Base-by-base conservation (phyloP, 2,329 filamentous ascomycete genomes). In the Helotiales sp. region DNA sequence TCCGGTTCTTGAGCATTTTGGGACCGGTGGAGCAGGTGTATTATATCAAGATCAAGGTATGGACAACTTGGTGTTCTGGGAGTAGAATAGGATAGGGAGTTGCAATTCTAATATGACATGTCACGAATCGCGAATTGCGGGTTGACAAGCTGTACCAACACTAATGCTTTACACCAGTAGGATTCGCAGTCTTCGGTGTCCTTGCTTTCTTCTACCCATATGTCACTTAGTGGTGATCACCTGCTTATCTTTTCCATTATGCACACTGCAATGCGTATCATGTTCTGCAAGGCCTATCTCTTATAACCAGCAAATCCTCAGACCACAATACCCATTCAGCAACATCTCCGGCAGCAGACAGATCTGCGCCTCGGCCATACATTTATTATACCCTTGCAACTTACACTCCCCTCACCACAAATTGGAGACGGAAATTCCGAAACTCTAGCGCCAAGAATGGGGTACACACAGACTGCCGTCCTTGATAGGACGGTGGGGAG, bases 31-130 rank as follows among this genome's bases (percentile, higher is more conserved):
- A 34, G 20, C 28, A 61, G 30, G 49, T 68, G 66, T 68, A 68
- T 26, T 54, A 62, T 68, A 68, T 40, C 34, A 60, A 45, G 32
- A 50, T 43, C 6, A 24, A 26, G 59, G 45, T 20, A 55, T 17
- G 57, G 50, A 54, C 47, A 34, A 49, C 24, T 40, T 34, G 66
- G 66, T 62, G 66, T 65, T 68, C 24, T 26, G 13, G 66, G 66
- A 65, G 66, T 59, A 67, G 49, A 26, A 34, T 59, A 49, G 62
- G 40, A 61, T 28, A 24, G 40, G 52, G 40, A 45, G 40, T 45
- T 45, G 17, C 40, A 45, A 10, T 32, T 43, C 7, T 37, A 63
- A 66, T 59, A 66, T 60, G 60, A 63, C 40, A 22, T 45, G 22
- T 63, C 61, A 17, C 40, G 30, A 49, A 49, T 40, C 61, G 52